phyloP scores from a whole-genome alignment of 768 basidiomycete species.

The Mycena rebaudengoi region DNA sequence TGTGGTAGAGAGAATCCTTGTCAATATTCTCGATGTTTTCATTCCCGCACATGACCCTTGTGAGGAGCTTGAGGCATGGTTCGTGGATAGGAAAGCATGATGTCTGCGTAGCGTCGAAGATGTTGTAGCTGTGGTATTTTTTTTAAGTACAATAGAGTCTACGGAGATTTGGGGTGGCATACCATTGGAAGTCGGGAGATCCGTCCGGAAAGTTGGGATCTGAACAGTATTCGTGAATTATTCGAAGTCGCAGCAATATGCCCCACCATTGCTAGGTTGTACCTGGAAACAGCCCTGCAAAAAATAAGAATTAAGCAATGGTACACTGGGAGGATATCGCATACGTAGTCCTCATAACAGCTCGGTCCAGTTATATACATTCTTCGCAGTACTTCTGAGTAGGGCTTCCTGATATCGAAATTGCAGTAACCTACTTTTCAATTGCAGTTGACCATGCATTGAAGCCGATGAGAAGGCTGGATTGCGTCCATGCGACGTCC shows the following conservation, averaged over 20 bases:
- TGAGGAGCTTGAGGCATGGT: background rate
- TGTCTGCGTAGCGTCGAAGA: background rate
- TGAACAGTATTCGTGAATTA: background rate
- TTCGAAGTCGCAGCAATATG: background rate
- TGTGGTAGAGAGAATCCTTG: constrained; percentile 1
- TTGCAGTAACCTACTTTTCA: background rate
- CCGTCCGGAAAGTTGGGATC: constrained; percentile 1
- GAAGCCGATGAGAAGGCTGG: background rate
- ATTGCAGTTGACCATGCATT: background rate
- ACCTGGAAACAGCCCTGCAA: background rate
- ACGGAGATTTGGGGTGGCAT: background rate
- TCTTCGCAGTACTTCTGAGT: background rate
- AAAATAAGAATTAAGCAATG: background rate
- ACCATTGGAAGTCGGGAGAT: background rate
- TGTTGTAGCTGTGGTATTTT: background rate
- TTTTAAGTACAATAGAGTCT: too few relatives aligned
- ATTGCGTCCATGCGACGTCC: background rate
- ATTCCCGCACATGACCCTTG: background rate
- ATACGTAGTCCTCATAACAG: background rate
- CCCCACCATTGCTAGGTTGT: background rate
- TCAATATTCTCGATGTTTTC: constrained; percentile 1
- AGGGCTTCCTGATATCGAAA: background rate
- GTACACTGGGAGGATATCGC: background rate
- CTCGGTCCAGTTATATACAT: background rate
- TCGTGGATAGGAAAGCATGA: background rate